Evolutionary conservation across 176 grass and related monocot species (phyloP), one percentile per base, ranked within the genome.

Genomic region (Themeda triandra): DNA sequence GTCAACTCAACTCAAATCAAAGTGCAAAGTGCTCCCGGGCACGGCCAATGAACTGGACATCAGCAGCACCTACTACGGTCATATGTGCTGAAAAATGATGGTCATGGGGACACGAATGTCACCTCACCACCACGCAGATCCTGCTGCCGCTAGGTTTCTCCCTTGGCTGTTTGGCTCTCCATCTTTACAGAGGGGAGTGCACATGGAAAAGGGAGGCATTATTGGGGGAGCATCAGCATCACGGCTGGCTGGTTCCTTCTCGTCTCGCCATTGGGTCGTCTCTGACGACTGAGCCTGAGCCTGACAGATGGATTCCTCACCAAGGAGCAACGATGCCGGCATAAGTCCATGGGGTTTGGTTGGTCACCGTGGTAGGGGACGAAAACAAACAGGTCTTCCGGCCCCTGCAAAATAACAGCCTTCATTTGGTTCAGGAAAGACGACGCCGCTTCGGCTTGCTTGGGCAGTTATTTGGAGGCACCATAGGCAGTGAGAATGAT

Each of bases 301-400:
- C n/a, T n/a, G n/a, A n/a, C n/a, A n/a, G n/a, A n/a, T 95, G 86
- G 92, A 98, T 98, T 93, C 92, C 87, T 84, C 87, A 86, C 89
- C 87, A 78, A 91, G 66, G 29, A 84, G 84, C 75, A 91, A 90
- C 85, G 87, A 59, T 70, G 84, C 71, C 86, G 44, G 82, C 84
- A 80, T 80, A 33, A 51, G 48, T 51, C 48, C 85, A 84, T 69
- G 80, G 85, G 67, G 89, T 80, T 90, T 86, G 78, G 78, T 49
- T 80, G 88, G 79, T 48, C 80, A 37, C 75, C 25, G 30, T 36
- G 69, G 65, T 40, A 80, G 53, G 28, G 25, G 69, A 24, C 71
- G 66, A 11, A 5, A 73, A n/a, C 17, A 30, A 6, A 30, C 24
- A 29, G 59, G 41, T 73, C 18, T 31, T 46, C 31, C 39, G 8